These are phyloP conservation scores for Fusarium sp. DNA, from an alignment of 2,329 filamentous ascomycete genomes.

Conservation along the genomic window DNA sequence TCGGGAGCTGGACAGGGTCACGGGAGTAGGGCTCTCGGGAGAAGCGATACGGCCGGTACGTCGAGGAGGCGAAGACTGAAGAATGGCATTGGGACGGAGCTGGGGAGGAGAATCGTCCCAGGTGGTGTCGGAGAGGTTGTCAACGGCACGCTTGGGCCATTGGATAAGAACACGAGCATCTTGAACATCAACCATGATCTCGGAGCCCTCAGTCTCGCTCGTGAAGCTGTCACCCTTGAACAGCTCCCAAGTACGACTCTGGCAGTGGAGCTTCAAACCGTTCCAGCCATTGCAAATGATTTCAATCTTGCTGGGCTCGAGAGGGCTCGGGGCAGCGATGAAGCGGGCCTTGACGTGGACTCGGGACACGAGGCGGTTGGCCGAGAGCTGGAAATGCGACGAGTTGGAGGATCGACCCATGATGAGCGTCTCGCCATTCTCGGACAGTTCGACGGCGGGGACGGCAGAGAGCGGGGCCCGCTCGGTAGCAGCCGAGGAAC, in stretches of 20 bases:
- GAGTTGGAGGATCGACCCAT: slow-evolving; percentile 97
- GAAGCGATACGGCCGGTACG: slow-evolving; percentile 72
- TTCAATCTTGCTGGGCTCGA: slow-evolving; percentile 83
- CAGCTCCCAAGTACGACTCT: slow-evolving; percentile 87
- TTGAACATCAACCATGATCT: slow-evolving; percentile 96
- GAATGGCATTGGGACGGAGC: slow-evolving; percentile 50
- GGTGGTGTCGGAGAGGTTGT: slow-evolving; percentile 72
- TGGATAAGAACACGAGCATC: slow-evolving; percentile 89
- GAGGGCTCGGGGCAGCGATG: slow-evolving; percentile 73
- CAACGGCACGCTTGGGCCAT: slow-evolving; percentile 77
- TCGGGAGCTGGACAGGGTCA: slow-evolving; percentile 56
- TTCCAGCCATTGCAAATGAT: slow-evolving; percentile 97
- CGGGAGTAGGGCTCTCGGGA: slow-evolving; percentile 76
- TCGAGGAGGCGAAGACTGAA: slow-evolving; percentile 73
- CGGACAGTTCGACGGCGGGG: slow-evolving; percentile 83
- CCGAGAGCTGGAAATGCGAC: slow-evolving; percentile 93
- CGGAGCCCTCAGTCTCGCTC: slow-evolving; percentile 86
- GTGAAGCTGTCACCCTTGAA: slow-evolving; percentile 90
- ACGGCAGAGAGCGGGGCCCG: slow-evolving; percentile 86
- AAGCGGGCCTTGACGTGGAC: slow-evolving; percentile 92
- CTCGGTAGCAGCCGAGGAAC: slow-evolving; percentile 74
- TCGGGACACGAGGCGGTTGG: slow-evolving; percentile 92
- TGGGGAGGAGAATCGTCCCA: slow-evolving; percentile 73
- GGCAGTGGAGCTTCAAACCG: slow-evolving; percentile 91
- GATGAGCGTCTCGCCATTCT: slow-evolving; percentile 82